phyloP scores from a whole-genome alignment of 306 rosid genomes.

The apple (Malus domestica) region DNA sequence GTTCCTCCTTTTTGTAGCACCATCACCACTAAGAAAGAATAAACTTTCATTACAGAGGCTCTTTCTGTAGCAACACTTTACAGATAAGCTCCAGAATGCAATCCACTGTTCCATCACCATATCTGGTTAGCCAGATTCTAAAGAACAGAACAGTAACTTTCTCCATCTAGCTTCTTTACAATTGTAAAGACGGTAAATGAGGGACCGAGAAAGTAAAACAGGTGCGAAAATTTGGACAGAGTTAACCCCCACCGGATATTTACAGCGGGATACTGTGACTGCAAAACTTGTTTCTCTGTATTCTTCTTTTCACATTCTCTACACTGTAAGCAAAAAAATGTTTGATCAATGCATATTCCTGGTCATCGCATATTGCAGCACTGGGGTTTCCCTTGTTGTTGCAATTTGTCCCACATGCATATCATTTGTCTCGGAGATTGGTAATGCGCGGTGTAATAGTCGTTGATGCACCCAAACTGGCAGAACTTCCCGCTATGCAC shows the following conservation, averaged over 20 bases:
- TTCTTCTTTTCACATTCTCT: not conserved
- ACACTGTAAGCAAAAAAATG: not conserved
- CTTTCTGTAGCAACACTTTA: slow-evolving; percentile 18
- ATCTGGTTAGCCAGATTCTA: not conserved
- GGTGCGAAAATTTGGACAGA: not conserved
- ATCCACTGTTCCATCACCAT: not conserved
- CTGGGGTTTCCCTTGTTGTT: slow-evolving; percentile 43
- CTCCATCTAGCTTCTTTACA: not conserved
- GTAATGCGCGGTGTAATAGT: slow-evolving; percentile 80
- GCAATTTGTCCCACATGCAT: slow-evolving; percentile 83
- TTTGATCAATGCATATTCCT: not conserved
- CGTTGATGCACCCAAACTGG: slow-evolving; percentile 80
- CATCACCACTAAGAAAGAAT: slow-evolving; percentile 25
- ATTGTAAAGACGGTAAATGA: not conserved
- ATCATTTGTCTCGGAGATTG: slow-evolving; percentile 92
- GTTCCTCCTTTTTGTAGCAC: slow-evolving; percentile 30
- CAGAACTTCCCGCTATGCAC: slow-evolving; percentile 72
- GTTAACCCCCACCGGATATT: slow-evolving; percentile 23
- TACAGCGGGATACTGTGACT: slow-evolving; percentile 34
- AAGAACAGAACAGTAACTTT: not conserved
- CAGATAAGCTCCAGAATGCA: slow-evolving; percentile 3
- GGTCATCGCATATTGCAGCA: slow-evolving; percentile 95
- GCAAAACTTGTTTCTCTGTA: slow-evolving; percentile 35
- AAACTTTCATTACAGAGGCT: slow-evolving; percentile 15
- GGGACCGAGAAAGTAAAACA: not conserved